These are phyloP conservation scores for Vitis hybrid DNA, from an alignment of 177 flowering plant species.

Conservation along the genomic window DNA sequence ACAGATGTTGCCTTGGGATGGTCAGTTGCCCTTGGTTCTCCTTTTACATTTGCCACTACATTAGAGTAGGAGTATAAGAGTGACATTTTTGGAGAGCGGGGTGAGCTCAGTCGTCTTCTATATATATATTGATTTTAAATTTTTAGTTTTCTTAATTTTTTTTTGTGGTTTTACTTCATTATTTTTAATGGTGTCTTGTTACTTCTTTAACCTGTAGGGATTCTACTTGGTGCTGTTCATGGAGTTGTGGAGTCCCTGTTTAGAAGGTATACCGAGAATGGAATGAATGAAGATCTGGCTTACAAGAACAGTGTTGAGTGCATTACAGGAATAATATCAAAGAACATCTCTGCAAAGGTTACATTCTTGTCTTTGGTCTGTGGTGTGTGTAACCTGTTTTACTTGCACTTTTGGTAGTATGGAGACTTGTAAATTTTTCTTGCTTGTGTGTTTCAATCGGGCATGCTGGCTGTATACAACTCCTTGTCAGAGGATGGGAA, in stretches of 20 bases:
- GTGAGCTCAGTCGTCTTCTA: constrained; percentile 30
- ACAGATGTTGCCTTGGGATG: constrained; percentile 92
- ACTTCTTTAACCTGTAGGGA: constrained; percentile 40
- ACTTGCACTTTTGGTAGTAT: background rate
- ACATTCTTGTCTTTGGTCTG: background rate
- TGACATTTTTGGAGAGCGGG: constrained; percentile 97
- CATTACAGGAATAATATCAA: constrained; percentile 83
- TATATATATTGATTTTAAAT: too few species aligned
- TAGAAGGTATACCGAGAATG: constrained; percentile 86
- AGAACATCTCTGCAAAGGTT: constrained; percentile 81
- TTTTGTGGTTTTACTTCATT: too few species aligned
- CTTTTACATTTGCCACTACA: constrained; percentile 97
- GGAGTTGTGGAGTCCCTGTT: constrained; percentile 91
- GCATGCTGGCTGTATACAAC: constrained; percentile 85
- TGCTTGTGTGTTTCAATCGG: constrained; percentile 36
- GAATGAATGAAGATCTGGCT: constrained; percentile 84
- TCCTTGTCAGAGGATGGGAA: constrained; percentile 71
- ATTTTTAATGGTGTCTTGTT: background rate
- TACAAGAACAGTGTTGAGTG: constrained; percentile 94
- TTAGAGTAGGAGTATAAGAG: constrained; percentile 96
- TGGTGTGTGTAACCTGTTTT: background rate
- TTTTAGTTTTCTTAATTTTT: too few species aligned
- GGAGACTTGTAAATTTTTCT: background rate
- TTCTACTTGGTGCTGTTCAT: constrained; percentile 95
- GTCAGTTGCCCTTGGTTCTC: constrained; percentile 98